Conservation (phyloP, 1,139 yeast genomes). For the Taphrina populina region DNA sequence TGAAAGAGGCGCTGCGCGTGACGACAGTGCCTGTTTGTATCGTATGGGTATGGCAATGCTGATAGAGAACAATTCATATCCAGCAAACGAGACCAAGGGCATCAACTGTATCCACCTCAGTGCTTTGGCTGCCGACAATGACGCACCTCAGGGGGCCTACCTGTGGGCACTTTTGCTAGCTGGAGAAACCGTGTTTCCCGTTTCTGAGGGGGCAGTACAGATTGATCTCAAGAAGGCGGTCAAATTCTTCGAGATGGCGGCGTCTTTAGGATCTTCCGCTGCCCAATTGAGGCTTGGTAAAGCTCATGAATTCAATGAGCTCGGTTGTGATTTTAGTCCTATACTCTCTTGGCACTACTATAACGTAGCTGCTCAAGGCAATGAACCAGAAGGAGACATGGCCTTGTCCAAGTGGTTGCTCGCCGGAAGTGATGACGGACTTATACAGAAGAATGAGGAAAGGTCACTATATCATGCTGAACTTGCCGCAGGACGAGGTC, state of each 20-base stretch:
- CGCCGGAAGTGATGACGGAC: slow-evolving; percentile 37
- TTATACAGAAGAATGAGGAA: slow-evolving; percentile 49
- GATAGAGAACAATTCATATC: slow-evolving; percentile 45
- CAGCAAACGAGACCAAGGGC: slow-evolving; percentile 42
- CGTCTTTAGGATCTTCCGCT: slow-evolving; percentile 47
- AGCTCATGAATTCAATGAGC: slow-evolving; percentile 47
- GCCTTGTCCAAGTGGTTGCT: slow-evolving; percentile 48
- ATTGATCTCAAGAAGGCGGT: slow-evolving; percentile 51
- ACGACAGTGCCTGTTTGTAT: slow-evolving; percentile 46
- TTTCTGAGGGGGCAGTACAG: slow-evolving; percentile 25
- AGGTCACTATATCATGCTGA: slow-evolving; percentile 48
- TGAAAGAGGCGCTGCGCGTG: slow-evolving; percentile 44
- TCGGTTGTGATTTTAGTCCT: slow-evolving; percentile 44
- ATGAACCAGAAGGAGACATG: slow-evolving; percentile 42
- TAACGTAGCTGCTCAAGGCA: slow-evolving; percentile 50
- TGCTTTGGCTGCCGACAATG: slow-evolving; percentile 45
- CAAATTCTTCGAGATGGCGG: slow-evolving; percentile 49
- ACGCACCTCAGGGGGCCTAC: slow-evolving; percentile 48
- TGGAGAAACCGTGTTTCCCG: slow-evolving; percentile 44
- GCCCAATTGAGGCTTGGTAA: slow-evolving; percentile 49
- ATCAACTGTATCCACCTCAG: slow-evolving; percentile 43
- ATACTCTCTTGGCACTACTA: slow-evolving; percentile 47
- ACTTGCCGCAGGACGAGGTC: slow-evolving; percentile 45
- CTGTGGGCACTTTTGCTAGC: slow-evolving; percentile 46
- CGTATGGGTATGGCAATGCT: slow-evolving; percentile 46